These are phyloP conservation scores for Planoprotostelium fungivorum DNA, from an alignment of 78 protist genomes.

Conservation along the genomic window DNA sequence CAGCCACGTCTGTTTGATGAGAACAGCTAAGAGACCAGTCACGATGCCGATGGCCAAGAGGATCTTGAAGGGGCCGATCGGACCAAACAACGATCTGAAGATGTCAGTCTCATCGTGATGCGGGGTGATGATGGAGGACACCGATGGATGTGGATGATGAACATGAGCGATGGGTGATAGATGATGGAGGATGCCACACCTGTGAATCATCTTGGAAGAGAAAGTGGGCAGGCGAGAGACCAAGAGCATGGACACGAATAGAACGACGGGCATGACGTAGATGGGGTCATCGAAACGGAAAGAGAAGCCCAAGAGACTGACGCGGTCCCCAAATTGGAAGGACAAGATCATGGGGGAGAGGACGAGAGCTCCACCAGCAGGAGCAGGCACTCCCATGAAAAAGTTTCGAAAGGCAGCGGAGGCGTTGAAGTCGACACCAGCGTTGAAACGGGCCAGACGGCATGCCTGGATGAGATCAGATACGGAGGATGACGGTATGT, in stretches of 20 bases:
- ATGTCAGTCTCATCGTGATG: background rate
- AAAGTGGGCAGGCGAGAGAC: background rate
- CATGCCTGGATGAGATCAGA: background rate
- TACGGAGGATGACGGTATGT: background rate
- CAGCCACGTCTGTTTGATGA: background rate
- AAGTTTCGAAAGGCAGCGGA: background rate
- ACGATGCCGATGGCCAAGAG: background rate
- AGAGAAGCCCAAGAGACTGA: background rate
- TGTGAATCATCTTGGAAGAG: background rate
- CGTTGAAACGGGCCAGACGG: background rate
- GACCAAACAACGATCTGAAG: background rate
- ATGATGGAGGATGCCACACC: no score
- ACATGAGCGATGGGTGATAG: no score
- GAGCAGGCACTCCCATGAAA: background rate
- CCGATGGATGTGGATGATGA: no score
- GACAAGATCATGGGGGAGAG: conserved; percentile 2
- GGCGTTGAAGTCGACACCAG: background rate
- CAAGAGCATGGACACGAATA: background rate
- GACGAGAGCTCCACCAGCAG: background rate
- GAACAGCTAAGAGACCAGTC: background rate
- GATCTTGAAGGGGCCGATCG: background rate
- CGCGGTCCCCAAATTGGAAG: background rate
- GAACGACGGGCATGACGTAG: background rate
- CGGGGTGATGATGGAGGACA: no score
- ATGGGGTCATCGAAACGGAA: background rate